Percentiles rank a stretch among this genome's conserved stretches.
Evolutionary conservation across 441 rosid genomes (phyloP).

Genomic region (Macaranga tanarius): DNA sequence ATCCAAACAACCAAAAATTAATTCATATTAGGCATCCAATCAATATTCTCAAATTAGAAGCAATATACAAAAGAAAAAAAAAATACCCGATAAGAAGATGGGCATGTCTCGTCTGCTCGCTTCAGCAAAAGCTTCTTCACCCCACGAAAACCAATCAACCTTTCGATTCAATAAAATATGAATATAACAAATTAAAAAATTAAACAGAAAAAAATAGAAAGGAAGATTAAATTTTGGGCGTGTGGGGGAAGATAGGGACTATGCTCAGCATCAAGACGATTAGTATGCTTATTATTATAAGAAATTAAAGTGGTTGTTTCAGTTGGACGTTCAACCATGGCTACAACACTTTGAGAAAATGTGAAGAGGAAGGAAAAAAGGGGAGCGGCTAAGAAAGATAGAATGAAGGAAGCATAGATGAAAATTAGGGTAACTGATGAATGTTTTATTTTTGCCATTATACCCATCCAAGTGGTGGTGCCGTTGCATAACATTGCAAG

Average conservation of each 20-base stretch:
- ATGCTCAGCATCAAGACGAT: conserved; percentile 86
- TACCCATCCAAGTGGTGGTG: too few species aligned
- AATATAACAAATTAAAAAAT: too few species aligned
- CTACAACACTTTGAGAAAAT: conserved; percentile 35
- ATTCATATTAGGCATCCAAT: conserved; percentile 7
- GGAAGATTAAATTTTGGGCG: conserved; percentile 71
- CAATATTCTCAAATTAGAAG: not conserved
- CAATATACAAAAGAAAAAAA: conserved; percentile 5
- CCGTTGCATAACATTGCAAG: too few species aligned
- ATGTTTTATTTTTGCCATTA: too few species aligned
- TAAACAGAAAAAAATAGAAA: too few species aligned
- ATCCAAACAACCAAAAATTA: not conserved
- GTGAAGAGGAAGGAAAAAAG: too few species aligned
- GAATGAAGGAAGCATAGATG: too few species aligned
- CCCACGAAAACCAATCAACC: conserved; percentile 99
- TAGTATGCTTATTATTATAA: too few species aligned
- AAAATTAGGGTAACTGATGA: too few species aligned
- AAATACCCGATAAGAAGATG: conserved; percentile 83
- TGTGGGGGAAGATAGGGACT: conserved; percentile 96
- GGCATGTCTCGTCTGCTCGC: conserved; percentile 81
- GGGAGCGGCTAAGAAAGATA: too few species aligned
- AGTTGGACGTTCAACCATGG: conserved; percentile 63
- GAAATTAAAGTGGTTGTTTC: conserved; percentile 37
- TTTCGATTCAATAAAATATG: conserved; percentile 21
- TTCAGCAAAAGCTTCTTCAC: conserved; percentile 84